Evolutionary conservation across 192 early-diverging fungal species (phyloP).

Genomic region (Hyaloraphidium curvatum): DNA sequence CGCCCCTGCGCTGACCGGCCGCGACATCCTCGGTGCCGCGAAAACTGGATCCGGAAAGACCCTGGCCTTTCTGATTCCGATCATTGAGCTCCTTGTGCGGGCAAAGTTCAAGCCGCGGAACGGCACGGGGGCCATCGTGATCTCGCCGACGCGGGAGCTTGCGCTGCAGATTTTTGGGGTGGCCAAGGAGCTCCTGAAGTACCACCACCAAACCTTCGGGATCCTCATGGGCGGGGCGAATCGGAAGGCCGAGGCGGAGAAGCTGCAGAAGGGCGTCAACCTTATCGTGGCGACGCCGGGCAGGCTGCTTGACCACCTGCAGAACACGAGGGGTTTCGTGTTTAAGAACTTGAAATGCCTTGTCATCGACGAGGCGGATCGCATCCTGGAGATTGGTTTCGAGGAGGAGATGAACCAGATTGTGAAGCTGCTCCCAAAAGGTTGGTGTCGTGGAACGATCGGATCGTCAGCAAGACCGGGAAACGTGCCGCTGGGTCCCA

Average conservation of each 20-base stretch:
- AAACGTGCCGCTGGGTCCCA: background rate
- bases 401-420: constrained; percentile 98
- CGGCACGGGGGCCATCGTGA: constrained; percentile 84
- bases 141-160: constrained; percentile 95
- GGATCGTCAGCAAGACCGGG: background rate
- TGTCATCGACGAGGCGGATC: constrained; percentile 94
- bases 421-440: constrained; percentile 74
- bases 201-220: constrained; percentile 94
- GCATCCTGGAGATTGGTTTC: constrained; percentile 94
- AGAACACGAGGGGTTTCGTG: constrained; percentile 92
- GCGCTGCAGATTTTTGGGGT: constrained; percentile 98
- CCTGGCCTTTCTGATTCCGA: constrained; percentile 88
- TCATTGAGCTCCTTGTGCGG: constrained; percentile 71
- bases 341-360: constrained; percentile 86
- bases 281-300: constrained; percentile 90
- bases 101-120: constrained; percentile 94
- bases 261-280: constrained; percentile 91
- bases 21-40: constrained; percentile 93
- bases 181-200: constrained; percentile 80
- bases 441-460: constrained; percentile 13
- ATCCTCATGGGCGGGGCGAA: constrained; percentile 98
- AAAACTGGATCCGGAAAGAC: constrained; percentile 98
- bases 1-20: constrained; percentile 83
- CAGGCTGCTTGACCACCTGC: constrained; percentile 92
- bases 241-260: constrained; percentile 86